Percentiles rank a stretch among this genome's conserved stretches.
phyloP scores from a whole-genome alignment of 176 grass and related monocot species.

The Stipa capillata region DNA sequence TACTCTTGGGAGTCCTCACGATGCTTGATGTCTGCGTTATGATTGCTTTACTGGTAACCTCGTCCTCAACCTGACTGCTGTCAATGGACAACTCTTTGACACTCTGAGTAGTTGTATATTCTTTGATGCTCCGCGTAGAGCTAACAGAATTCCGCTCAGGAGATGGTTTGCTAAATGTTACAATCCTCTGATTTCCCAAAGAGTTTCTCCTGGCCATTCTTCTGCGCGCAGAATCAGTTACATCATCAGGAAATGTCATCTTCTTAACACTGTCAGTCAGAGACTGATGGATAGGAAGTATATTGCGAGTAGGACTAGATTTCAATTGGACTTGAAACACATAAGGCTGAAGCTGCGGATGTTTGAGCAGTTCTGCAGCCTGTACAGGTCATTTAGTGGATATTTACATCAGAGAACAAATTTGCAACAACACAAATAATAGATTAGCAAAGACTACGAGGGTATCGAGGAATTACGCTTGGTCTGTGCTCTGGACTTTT shows the following conservation, averaged over 20 bases:
- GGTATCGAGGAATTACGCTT: conserved; percentile 48
- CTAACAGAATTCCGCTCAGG: conserved; percentile 46
- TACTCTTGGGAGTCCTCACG: conserved; percentile 52
- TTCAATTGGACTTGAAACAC: conserved; percentile 95
- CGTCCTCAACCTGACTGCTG: conserved; percentile 53
- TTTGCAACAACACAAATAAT: neutral
- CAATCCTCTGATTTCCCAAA: conserved; percentile 56
- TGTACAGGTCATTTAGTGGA: conserved; percentile 24
- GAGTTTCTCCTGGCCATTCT: conserved; percentile 52
- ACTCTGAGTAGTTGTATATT: conserved; percentile 47
- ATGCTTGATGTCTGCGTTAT: conserved; percentile 46
- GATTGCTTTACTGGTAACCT: conserved; percentile 50
- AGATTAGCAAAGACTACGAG: neutral
- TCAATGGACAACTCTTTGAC: conserved; percentile 50
- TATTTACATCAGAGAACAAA: neutral
- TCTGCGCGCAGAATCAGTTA: conserved; percentile 42
- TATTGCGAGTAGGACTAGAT: conserved; percentile 46
- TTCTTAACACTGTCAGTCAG: conserved; percentile 63
- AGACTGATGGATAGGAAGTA: conserved; percentile 32
- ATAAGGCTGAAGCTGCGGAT: conserved; percentile 80
- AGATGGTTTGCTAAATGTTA: conserved; percentile 51
- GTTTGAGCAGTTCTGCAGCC: conserved; percentile 83
- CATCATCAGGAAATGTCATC: conserved; percentile 53
- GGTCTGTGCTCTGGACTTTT: conserved; percentile 93
- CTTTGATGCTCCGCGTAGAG: conserved; percentile 62